These are phyloP conservation scores for Apiotrichum domesticum DNA, from an alignment of 1,284 basidiomycete species.

Conservation along the genomic window DNA sequence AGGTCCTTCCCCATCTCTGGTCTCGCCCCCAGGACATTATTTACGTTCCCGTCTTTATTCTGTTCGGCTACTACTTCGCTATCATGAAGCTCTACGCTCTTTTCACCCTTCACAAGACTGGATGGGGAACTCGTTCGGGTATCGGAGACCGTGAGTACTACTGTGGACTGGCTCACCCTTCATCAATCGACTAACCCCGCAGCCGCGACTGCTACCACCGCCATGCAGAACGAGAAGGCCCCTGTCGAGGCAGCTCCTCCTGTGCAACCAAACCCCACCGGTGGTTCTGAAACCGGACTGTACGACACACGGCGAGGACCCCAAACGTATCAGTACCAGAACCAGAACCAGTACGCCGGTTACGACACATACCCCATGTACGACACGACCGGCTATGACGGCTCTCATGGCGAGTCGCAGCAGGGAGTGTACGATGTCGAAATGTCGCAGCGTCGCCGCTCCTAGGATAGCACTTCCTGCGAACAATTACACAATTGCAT, in stretches of 20 bases:
- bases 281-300: neutral
- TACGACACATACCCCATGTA: slow-evolving; percentile 1
- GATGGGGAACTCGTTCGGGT: slow-evolving; percentile 85
- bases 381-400: neutral
- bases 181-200: neutral
- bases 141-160: slow-evolving; percentile 60
- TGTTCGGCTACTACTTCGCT: slow-evolving; percentile 71
- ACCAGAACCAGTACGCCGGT: neutral
- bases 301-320: neutral
- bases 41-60: slow-evolving; percentile 83
- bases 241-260: neutral
- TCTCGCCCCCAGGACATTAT: slow-evolving; percentile 74
- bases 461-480: too few relatives aligned
- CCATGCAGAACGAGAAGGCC: slow-evolving; percentile 20
- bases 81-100: slow-evolving; percentile 81
- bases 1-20: slow-evolving; percentile 84
- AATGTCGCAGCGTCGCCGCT: slow-evolving; percentile 16
- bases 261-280: neutral
- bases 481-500: neutral
- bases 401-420: slow-evolving; percentile 12
- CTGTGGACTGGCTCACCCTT: neutral
- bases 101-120: slow-evolving; percentile 78
- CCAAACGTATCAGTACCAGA: neutral
- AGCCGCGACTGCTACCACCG: slow-evolving; percentile 39
- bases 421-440: slow-evolving; percentile 37